Base-by-base conservation (phyloP, 805 yeast species). In the Ogataea nakhonphanomensis region DNA sequence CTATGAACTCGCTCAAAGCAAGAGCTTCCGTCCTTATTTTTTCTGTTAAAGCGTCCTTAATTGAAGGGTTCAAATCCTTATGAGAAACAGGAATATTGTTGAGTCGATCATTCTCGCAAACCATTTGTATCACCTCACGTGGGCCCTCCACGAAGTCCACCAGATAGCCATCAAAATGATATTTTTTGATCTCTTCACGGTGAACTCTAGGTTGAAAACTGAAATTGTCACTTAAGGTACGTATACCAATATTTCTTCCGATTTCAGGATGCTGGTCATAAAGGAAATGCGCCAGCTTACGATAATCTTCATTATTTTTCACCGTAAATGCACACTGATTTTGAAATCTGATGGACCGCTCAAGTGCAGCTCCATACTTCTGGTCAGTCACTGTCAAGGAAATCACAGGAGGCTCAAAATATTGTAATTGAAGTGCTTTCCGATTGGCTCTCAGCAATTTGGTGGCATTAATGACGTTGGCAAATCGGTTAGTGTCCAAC, bases 121-220 rank as follows among this genome's bases (percentile, higher is more conserved):
- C 68, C 88, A 84, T 87, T 39, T 72, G 70, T 36, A 87, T 56
- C 1, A 91, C 95, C 8, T 74, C 73, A 5, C 60, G 54, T 1
- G 96, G 95, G 1, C 96, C 98, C 2, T 64, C 61, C 2, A 91
- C 54, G 46, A 77, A 77, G 51, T 93, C 96, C 2, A 74, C 61
- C 20, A 89, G 50, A 53, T 77, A 86, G 1, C 95, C 93, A 40
- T 85, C 95, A 59, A 93, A 89, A 0, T 96, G 96, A 15, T 67
- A 59, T 0, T 41, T 25, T 22, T 47, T 53, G 2, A 88, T 50
- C 9, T 33, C 44, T 3, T 43, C 46, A 11, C 42, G 27, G 2
- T 48, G 30, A 22, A 51, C 30, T 24, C 35, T 32, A 13, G 49
- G 51, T 11, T 40, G 31, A 5, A 38, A 29, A 9, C 39, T 39